Evolutionary conservation across 2,329 filamentous ascomycete genomes (phyloP), one percentile per base, ranked within the genome.

Genomic region (Esteya vermicola): DNA sequence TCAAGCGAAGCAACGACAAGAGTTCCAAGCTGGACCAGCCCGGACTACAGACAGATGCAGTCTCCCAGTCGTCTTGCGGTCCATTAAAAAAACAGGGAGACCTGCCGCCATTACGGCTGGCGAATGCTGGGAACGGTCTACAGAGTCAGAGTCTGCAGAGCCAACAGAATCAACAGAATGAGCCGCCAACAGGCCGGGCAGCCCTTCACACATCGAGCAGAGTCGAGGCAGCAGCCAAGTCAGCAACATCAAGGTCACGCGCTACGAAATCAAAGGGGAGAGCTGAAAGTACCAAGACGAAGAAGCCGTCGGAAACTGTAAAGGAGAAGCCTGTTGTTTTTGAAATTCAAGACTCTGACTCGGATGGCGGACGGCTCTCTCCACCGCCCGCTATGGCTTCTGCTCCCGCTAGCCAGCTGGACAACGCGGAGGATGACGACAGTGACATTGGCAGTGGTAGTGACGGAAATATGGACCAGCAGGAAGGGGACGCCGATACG

Each of bases 81-180:
- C n/a, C n/a, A n/a, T n/a, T n/a, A n/a, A n/a, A n/a, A n/a, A n/a
- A n/a, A n/a, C n/a, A n/a, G n/a, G n/a, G n/a, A n/a, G n/a, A n/a
- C n/a, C n/a, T n/a, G n/a, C n/a, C n/a, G n/a, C n/a, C n/a, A n/a
- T n/a, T n/a, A n/a, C n/a, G n/a, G n/a, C n/a, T n/a, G n/a, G n/a
- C n/a, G n/a, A n/a, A n/a, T n/a, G 73, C 74, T 9, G 85, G 84
- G 78, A 76, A 88, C 44, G 63, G 72, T 2, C 57, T 85, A 10
- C 60, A 88, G 12, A 63, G 81, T 38, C 71, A 76, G 51, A 86
- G 83, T n/a, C 54, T 86, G 81, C 80, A 26, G 33, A 20, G 21
- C 41, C 20, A 20, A 33, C 14, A 31, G 14, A 7, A 31, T 9
- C 28, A 31, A 16, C 28, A 16, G 25, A 30, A 33, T 20, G 21